Evolutionary conservation across 2,329 filamentous ascomycete genomes (phyloP).

Genomic region (Aaosphaeria arxii): DNA sequence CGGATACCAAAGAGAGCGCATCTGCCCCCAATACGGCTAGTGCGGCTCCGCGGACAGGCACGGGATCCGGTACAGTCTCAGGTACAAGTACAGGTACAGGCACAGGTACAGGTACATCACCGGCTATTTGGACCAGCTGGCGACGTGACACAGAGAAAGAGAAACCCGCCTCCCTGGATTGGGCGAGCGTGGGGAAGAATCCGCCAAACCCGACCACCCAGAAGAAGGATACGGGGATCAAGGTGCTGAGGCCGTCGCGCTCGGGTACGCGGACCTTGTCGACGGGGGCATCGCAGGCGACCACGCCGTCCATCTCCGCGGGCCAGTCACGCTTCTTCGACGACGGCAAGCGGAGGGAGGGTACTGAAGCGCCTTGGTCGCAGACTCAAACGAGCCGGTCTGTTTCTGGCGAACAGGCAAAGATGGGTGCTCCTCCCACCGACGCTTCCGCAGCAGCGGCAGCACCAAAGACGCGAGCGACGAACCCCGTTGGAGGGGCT

Average conservation of each 20-base stretch:
- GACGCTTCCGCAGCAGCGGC: background rate
- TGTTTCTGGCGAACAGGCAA: conserved; percentile 32
- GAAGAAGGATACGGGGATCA: conserved; percentile 74
- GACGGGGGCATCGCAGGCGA: conserved; percentile 13
- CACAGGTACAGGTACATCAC: conserved; percentile 25
- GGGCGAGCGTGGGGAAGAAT: conserved; percentile 54
- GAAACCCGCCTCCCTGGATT: conserved; percentile 45
- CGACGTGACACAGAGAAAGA: conserved; percentile 41
- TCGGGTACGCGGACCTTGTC: conserved; percentile 52
- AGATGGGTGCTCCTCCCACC: conserved; percentile 33
- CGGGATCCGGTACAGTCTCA: background rate
- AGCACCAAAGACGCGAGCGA: conserved; percentile 53
- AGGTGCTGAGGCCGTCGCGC: conserved; percentile 80
- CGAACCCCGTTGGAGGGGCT: conserved; percentile 87
- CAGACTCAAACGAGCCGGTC: conserved; percentile 24
- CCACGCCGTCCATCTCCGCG: conserved; percentile 18
- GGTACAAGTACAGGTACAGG: conserved; percentile 2
- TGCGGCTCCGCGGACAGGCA: conserved; percentile 21
- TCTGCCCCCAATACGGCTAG: conserved; percentile 13
- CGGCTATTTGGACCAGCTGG: conserved; percentile 51
- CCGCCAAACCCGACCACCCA: conserved; percentile 62
- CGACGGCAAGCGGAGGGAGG: conserved; percentile 41
- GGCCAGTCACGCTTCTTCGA: conserved; percentile 50
- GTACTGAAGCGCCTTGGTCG: conserved; percentile 16
- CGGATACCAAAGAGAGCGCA: conserved; percentile 18